phyloP scores from a whole-genome alignment of 2,329 filamentous ascomycete genomes.

The Cladophialophora exuberans region DNA sequence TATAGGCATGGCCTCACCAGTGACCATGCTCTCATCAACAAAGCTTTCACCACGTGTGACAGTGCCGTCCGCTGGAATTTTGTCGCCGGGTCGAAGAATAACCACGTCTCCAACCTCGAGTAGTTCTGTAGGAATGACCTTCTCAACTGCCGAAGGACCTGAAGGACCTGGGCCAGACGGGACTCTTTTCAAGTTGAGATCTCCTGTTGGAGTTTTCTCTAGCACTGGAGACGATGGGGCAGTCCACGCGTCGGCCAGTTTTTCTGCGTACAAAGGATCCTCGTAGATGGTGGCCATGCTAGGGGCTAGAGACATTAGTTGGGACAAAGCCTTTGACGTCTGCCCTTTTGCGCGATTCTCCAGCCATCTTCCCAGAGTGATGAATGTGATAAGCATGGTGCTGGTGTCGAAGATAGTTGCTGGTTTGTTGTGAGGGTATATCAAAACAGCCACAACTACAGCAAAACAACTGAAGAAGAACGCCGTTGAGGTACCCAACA shows the following conservation, averaged over 20 bases:
- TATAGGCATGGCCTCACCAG: constrained; percentile 93
- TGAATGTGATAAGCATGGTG: constrained; percentile 97
- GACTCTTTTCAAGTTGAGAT: constrained; percentile 33
- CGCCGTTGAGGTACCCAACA: constrained; percentile 88
- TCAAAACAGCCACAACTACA: constrained; percentile 79
- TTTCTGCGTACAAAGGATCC: constrained; percentile 90
- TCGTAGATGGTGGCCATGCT: constrained; percentile 97
- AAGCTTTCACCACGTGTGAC: constrained; percentile 90
- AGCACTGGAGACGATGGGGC: constrained; percentile 39
- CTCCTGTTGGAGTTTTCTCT: constrained; percentile 48
- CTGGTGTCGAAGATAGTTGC: constrained; percentile 95
- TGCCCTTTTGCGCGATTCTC: constrained; percentile 96
- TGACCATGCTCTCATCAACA: constrained; percentile 98
- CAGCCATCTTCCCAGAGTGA: constrained; percentile 84
- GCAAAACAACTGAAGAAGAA: constrained; percentile 93
- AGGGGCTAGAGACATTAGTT: constrained; percentile 92
- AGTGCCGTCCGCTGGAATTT: constrained; percentile 89
- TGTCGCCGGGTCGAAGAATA: constrained; percentile 89
- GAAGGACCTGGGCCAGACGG: constrained; percentile 11
- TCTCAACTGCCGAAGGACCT: constrained; percentile 68
- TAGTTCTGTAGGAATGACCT: constrained; percentile 87
- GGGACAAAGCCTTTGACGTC: constrained; percentile 89
- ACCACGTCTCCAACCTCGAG: constrained; percentile 94
- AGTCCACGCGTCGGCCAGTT: constrained; percentile 80
- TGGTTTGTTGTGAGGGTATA: constrained; percentile 76